Evolutionary conservation across 441 rosid species (phyloP).

Genomic region (Aleurites moluccanus): DNA sequence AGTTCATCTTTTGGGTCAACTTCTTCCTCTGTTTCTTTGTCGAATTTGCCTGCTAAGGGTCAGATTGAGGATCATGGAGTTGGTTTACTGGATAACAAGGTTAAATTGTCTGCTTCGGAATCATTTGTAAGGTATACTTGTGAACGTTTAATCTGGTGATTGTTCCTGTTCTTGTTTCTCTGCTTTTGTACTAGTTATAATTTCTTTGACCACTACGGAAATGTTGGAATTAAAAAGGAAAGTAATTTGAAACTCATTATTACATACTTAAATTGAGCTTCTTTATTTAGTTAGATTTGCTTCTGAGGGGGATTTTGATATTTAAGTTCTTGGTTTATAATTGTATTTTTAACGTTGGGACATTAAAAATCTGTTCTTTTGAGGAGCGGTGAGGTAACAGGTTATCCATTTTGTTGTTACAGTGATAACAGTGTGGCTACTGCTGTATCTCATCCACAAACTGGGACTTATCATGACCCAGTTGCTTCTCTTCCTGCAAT

Average conservation of each 20-base stretch:
- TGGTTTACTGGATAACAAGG: conserved; percentile 31
- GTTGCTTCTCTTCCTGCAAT: conserved; percentile 24
- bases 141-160: not conserved
- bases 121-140: conserved; percentile 39
- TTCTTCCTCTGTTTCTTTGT: conserved; percentile 61
- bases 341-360: not conserved
- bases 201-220: not conserved
- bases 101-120: conserved; percentile 40
- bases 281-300: not conserved
- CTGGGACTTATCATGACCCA: conserved; percentile 35
- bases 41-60: conserved; percentile 54
- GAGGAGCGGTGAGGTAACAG: conserved; percentile 1
- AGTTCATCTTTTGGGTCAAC: conserved; percentile 78
- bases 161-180: not conserved
- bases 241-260: not conserved
- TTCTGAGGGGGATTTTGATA: not conserved
- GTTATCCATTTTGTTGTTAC: conserved; percentile 21
- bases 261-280: not conserved
- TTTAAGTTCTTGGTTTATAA: not conserved
- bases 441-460: conserved; percentile 23
- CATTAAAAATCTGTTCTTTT: not conserved
- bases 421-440: conserved; percentile 36
- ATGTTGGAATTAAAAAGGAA: not conserved
- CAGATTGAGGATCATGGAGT: conserved; percentile 38
- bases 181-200: not conserved